Percentiles rank a stretch among this genome's conserved stretches.
Evolutionary conservation across 2,329 filamentous ascomycete species (phyloP).

Genomic region (Septoria petroselini): DNA sequence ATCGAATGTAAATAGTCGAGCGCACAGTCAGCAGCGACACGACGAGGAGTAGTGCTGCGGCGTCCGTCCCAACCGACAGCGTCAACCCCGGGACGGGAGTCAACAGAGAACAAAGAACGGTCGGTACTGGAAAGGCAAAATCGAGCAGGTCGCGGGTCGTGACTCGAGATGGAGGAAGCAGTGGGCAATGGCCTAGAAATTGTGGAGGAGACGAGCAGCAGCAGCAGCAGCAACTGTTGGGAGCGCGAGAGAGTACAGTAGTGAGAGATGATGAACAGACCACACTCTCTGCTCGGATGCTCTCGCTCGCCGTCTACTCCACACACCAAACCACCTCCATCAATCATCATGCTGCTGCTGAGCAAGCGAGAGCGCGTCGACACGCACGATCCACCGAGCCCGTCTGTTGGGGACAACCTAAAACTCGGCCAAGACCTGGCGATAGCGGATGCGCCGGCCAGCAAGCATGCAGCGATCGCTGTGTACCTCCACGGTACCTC

Average conservation of each 20-base stretch:
- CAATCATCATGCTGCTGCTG: slow-evolving; percentile 9
- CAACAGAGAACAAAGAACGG: slow-evolving; percentile 3
- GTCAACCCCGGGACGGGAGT: background rate
- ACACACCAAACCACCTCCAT: no score
- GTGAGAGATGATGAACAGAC: no score
- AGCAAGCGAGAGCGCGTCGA: slow-evolving; percentile 20
- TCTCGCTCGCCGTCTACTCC: slow-evolving; percentile 15
- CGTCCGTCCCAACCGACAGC: background rate
- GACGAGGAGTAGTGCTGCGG: background rate
- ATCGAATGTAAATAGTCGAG: no score
- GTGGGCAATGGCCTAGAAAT: slow-evolving; percentile 12
- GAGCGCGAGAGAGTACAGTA: slow-evolving; percentile 10
- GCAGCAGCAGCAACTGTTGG: slow-evolving; percentile 19
- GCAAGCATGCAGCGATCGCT: slow-evolving; percentile 7
- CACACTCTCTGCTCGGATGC: no score
- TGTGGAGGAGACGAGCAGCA: slow-evolving; percentile 10
- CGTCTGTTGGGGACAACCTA: slow-evolving; percentile 24
- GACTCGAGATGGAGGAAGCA: background rate
- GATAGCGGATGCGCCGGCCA: slow-evolving; percentile 26
- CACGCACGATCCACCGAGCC: slow-evolving; percentile 18
- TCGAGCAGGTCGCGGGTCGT: background rate
- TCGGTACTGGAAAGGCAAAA: no score
- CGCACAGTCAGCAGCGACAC: background rate
- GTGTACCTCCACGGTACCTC: slow-evolving; percentile 16
- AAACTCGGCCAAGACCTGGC: slow-evolving; percentile 21